A percentile compares a stretch with the other conserved stretches of the same genome.
phyloP scores from a whole-genome alignment of 106 monocot species.

The Platanthera zijinensis region DNA sequence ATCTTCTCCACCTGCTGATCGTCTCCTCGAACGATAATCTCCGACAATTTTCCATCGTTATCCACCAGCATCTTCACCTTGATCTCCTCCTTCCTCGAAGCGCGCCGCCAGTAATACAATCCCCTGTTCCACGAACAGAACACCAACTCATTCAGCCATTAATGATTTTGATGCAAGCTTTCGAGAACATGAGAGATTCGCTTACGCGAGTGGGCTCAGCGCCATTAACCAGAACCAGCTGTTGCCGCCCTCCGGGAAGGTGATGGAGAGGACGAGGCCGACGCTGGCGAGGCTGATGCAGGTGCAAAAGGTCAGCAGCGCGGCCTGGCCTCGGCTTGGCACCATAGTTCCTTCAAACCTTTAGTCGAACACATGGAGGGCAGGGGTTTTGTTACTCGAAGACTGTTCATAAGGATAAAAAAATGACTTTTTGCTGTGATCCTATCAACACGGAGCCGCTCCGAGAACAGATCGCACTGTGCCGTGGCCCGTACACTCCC shows the following conservation, averaged over 20 bases:
- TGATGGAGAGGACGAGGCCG: constrained; percentile 81
- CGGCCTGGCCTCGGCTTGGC: constrained; percentile 93
- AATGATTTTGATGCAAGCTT: not conserved
- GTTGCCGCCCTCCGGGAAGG: constrained; percentile 85
- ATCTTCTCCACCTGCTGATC: constrained; percentile 81
- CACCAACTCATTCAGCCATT: not conserved
- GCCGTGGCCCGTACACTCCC: too few species aligned
- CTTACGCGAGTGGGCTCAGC: constrained; percentile 77
- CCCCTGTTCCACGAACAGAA: constrained; percentile 28
- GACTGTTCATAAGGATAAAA: not conserved
- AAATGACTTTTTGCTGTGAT: too few species aligned
- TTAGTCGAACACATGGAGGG: constrained; percentile 2
- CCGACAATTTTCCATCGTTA: constrained; percentile 59
- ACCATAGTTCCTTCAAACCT: constrained; percentile 94
- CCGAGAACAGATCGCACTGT: too few species aligned
- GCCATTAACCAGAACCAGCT: constrained; percentile 87
- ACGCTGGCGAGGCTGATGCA: constrained; percentile 94
- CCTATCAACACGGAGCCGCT: too few species aligned
- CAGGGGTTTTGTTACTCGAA: not conserved
- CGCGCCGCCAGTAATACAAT: constrained; percentile 74
- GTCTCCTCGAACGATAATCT: constrained; percentile 79
- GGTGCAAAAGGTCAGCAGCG: constrained; percentile 95
- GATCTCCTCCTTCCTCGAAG: constrained; percentile 86
- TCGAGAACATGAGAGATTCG: not conserved
- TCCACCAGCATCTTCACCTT: constrained; percentile 82